Base-by-base conservation (phyloP, 805 yeast genomes). In the Millerozyma acaciae region DNA sequence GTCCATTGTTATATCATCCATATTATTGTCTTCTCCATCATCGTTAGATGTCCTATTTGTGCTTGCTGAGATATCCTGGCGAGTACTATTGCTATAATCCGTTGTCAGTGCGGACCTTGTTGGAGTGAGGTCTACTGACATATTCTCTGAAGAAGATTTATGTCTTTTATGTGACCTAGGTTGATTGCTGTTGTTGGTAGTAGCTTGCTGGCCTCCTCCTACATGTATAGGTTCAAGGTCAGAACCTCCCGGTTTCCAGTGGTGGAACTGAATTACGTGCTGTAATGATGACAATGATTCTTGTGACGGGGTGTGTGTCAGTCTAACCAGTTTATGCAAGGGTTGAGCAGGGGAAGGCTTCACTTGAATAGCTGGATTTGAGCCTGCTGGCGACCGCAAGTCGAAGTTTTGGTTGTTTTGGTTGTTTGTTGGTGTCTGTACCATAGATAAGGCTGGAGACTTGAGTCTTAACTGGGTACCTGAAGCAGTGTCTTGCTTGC, bases 221-320 rank as follows among this genome's bases (percentile, higher is more conserved):
- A n/a, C n/a, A 10, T 23, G 10, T 9, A 24, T 19, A 15, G 47
- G 43, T 18, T 43, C 40, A 16, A 41, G 42, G 15, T 16, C 21
- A 25, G 26, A n/a, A 17, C 48, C 52, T 30, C 62, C 70, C 1
- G 76, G 77, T 37, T 68, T 68, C 78, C 79, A 75, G 48, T 75
- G 79, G 43, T 74, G 78, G 50, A 75, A 74, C 44, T 73, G 79
- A 20, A 73, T 69, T 6, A 72, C 58, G 38, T 71, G 75, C 46
- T 73, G 78, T 39, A 68, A 62, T 13, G 67, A 62, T 9, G 70
- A 57, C 71, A 66, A 65, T 19, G 66, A 57, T 40, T 68, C 73
- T 39, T 60, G 72, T 13, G 60, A 50, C 20, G 64, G 66, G 5
- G 56, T 61, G 28, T 50, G 58, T 14, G 43, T 44, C 46, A 48